A percentile compares a stretch with the other conserved stretches of the same genome.
Conservation (phyloP, 2,329 filamentous ascomycete species). For the Fulvia fulva region DNA sequence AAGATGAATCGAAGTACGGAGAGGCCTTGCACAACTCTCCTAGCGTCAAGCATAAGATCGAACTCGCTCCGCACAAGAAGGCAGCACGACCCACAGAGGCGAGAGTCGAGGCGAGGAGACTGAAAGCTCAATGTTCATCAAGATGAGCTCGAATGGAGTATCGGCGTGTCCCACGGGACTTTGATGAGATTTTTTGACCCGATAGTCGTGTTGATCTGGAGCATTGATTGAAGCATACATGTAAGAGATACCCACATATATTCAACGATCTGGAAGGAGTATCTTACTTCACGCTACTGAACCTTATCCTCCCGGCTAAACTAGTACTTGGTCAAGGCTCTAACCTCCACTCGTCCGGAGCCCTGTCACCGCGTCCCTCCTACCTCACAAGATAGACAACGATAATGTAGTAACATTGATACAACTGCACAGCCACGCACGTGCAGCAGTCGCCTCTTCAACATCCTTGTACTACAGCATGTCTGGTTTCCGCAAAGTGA, state of each 20-base stretch:
- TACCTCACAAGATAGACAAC: background rate
- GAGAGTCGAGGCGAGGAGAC: background rate
- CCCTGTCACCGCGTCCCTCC: background rate
- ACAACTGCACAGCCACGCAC: background rate
- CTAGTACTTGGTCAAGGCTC: background rate
- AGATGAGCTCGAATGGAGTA: too few relatives aligned
- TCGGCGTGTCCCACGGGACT: too few relatives aligned
- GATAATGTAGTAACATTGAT: background rate
- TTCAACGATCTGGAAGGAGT: too few relatives aligned
- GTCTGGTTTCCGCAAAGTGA: conserved; percentile 19
- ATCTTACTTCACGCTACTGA: background rate
- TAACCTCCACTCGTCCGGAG: background rate
- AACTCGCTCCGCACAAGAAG: background rate
- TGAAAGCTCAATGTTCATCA: too few relatives aligned
- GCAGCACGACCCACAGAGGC: background rate
- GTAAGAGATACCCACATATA: too few relatives aligned
- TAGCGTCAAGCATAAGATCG: background rate
- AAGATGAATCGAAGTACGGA: too few relatives aligned
- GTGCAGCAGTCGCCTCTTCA: background rate
- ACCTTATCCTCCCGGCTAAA: background rate
- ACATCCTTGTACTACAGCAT: conserved; percentile 2
- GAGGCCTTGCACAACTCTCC: too few relatives aligned
- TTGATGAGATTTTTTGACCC: too few relatives aligned
- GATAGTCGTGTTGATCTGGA: too few relatives aligned
- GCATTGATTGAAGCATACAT: too few relatives aligned